A percentile compares a stretch with the other conserved stretches of the same genome.
These are phyloP conservation scores for Aspergillus fijiensis DNA, from an alignment of 2,329 filamentous ascomycete species.

Conservation along the genomic window DNA sequence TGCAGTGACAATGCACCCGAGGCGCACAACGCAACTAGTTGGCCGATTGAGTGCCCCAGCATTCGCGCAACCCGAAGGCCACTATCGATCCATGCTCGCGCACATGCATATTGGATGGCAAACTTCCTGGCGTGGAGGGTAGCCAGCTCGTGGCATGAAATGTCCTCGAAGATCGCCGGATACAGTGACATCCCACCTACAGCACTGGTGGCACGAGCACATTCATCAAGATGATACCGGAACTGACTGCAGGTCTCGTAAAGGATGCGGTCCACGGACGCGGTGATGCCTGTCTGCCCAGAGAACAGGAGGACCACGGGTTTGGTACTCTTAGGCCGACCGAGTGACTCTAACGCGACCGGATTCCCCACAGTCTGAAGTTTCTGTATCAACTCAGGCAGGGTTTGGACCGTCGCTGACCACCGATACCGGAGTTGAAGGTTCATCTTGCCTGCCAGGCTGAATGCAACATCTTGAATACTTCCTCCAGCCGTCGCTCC, in stretches of 20 bases:
- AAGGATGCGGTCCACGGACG: too few relatives aligned
- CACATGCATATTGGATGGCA: slow-evolving; percentile 40
- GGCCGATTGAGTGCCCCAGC: slow-evolving; percentile 42
- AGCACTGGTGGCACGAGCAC: not conserved
- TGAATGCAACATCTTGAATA: too few relatives aligned
- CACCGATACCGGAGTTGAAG: too few relatives aligned
- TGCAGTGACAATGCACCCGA: slow-evolving; percentile 30
- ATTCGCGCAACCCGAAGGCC: slow-evolving; percentile 34
- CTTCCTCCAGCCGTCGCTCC: too few relatives aligned
- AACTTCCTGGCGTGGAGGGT: slow-evolving; percentile 40
- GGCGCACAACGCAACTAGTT: slow-evolving; percentile 38
- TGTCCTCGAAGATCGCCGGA: slow-evolving; percentile 29
- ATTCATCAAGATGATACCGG: slow-evolving; percentile 30
- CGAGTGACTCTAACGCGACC: too few relatives aligned
- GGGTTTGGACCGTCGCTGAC: too few relatives aligned
- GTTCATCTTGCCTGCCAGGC: too few relatives aligned
- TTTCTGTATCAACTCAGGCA: too few relatives aligned
- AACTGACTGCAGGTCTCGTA: not conserved
- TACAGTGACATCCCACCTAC: slow-evolving; percentile 36
- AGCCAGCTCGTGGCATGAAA: slow-evolving; percentile 20
- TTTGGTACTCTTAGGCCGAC: too few relatives aligned
- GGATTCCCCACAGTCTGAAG: too few relatives aligned
- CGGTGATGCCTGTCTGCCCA: too few relatives aligned
- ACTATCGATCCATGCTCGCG: slow-evolving; percentile 39
- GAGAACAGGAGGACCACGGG: too few relatives aligned